Evolutionary conservation across 202 grass and related monocot genomes (phyloP), one percentile per base, ranked within the genome.

Genomic region (Setaria italica): DNA sequence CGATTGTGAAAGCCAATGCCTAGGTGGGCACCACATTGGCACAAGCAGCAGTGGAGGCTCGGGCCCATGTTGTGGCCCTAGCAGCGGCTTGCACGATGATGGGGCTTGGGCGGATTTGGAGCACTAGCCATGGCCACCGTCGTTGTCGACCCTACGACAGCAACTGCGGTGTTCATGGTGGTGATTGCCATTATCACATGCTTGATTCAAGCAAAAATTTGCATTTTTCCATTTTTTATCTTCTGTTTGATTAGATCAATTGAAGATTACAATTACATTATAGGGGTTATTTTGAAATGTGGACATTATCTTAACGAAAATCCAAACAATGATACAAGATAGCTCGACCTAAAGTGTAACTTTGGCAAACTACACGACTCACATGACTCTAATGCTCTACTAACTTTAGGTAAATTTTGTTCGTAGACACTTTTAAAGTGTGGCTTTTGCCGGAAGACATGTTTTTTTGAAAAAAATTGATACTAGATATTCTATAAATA

Each of bases 111-210:
- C 6, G 39, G 39, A 41, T 6, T 5, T 41, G 4, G 39, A 41
- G 4, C 39, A 41, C 39, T 41, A 41, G 39, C 5, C 5, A 1
- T 41, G 39, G 39, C 39, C 39, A 41, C 6, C 5, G 39, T 41
- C 39, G 39, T 41, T 41, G 39, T 6, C 1, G 39, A 4, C 39
- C 39, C 39, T 41, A 41, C 39, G 39, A 41, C 39, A 6, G 6
- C 39, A 41, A 0, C 0, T 41, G 4, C 6, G 39, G 39, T 41
- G 39, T 4, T 5, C 39, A 41, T 41, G 6, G 39, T 41, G 39
- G 39, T 6, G 39, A 41, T 41, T 50, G 48, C 15, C 12, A 84
- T 86, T 85, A 82, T 89, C 78, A 70, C 46, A 89, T 89, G 87
- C 25, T 73, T 58, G 49, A 55, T 20, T 81, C 35, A 63, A 63